These are phyloP conservation scores for Leccinellum rugosiceps DNA, from an alignment of 768 basidiomycete species.

Conservation along the genomic window DNA sequence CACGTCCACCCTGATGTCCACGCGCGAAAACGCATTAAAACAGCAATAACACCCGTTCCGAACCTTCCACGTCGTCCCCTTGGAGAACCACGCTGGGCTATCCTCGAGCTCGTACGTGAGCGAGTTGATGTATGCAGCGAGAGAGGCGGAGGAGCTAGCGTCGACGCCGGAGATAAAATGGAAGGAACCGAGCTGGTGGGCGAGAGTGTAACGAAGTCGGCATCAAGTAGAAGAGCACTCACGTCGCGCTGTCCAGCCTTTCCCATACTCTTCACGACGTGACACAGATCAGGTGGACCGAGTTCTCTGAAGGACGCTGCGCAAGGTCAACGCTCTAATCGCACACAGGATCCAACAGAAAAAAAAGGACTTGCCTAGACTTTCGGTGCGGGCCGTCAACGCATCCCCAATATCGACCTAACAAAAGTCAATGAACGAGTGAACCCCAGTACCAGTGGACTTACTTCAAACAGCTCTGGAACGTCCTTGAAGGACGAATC, in stretches of 20 bases:
- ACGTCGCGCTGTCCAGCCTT: slow-evolving; percentile 85
- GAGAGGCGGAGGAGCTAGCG: slow-evolving; percentile 93
- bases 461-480: slow-evolving; percentile 94
- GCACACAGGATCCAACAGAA: not conserved
- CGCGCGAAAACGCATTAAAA: slow-evolving; percentile 97
- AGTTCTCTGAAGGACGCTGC: slow-evolving; percentile 94
- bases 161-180: slow-evolving; percentile 99
- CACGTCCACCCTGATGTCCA: slow-evolving; percentile 96
- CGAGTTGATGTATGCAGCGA: slow-evolving; percentile 98
- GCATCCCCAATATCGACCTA: slow-evolving; percentile 90
- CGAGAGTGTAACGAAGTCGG: not conserved
- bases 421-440: not conserved
- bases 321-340: not conserved
- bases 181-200: slow-evolving; percentile 81
- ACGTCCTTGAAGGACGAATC: slow-evolving; percentile 88
- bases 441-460: slow-evolving; percentile 13
- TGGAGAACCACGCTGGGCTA: slow-evolving; percentile 87
- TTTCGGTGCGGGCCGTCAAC: slow-evolving; percentile 86
- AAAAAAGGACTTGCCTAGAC: slow-evolving; percentile 61
- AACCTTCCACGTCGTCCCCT: slow-evolving; percentile 84
- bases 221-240: slow-evolving; percentile 28
- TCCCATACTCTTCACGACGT: slow-evolving; percentile 91
- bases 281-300: slow-evolving; percentile 94
- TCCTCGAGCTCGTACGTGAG: slow-evolving; percentile 96
- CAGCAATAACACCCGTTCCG: slow-evolving; percentile 93